Evolutionary conservation across 257 asterid genomes (phyloP), one percentile per base, ranked within the genome.

Genomic region (Plantago major): DNA sequence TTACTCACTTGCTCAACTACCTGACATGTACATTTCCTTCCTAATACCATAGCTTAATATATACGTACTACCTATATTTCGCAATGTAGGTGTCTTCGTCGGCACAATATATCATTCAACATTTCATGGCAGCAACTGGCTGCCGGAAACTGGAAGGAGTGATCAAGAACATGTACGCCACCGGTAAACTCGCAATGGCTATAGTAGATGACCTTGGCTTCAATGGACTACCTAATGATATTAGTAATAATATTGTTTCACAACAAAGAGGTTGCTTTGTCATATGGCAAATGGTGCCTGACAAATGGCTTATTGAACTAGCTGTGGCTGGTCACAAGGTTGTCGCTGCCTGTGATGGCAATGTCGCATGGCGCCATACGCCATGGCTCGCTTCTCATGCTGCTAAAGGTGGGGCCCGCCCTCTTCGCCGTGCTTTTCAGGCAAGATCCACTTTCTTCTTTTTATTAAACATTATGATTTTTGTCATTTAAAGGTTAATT

Each of bases 371-470:
- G 99, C 72, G 95, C 38, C 94, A 92, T 62, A 92, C 95, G 5
- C 97, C 99, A 0, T 92, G 99, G 97, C 97, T 89, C 52, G 76
- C 79, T 56, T 80, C 97, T 8, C 90, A 84, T 18, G 97, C 97
- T 0, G 83, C 97, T 5, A 95, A 95, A 5, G 95, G 98, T 37
- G 95, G 95, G 0, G 88, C 95, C 0, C 71, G 99, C 57, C 97
- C 99, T 14, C 87, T 89, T 50, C 97, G 97, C 3, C 90, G 97
- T 47, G 79, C 87, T 26, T 65, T 89, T 37, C 99, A 92, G 96
- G 98, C 86, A 66, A 6, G 3, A n/a, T 57, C 2, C 43, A 26
- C 54, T 64, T 42, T 9, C 19, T 14, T 14, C 15, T 7, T n/a
- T n/a, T n/a, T n/a, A n/a, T n/a, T n/a, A n/a, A n/a, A n/a, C n/a